Base-by-base conservation (phyloP, 2,329 filamentous ascomycete genomes). In the Fusarium algeriense region DNA sequence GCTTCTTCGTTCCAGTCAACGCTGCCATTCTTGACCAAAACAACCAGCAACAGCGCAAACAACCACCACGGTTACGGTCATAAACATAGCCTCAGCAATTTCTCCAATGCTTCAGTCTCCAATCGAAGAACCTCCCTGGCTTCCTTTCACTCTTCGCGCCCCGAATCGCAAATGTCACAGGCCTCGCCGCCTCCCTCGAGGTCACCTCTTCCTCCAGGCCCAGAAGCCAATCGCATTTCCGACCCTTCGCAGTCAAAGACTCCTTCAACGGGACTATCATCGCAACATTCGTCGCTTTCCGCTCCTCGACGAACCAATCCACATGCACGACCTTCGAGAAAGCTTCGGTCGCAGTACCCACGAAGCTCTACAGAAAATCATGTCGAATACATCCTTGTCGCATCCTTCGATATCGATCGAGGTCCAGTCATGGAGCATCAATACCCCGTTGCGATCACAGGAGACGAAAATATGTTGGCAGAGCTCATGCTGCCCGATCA, bases 371-470 rank as follows among this genome's bases (percentile, higher is more conserved):
- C 85, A 9, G 92, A 98, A 80, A 97, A 96, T 77, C 96, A 99
- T 91, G 96, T 99, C 82, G 96, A 99, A 80, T 99, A 98, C 79
- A 98, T 99, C 57, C 86, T 99, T 57, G 96, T 99, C 59, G 96
- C 96, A 7, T 97, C 94, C 5, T 99, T 99, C 82, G 94, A 98
- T 81, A 97, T 98, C 76, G 95, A 98, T 80, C 91, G 93, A 57
- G 96, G 96, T 6, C 95, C 95, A 49, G 91, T 98, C 75, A 98
- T 99, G 96, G 96, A 99, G 80, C 95, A 99, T 80, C 96, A 99
- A 79, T 99, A 95, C 79, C 96, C 96, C 0, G 91, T 93, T 44
- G 91, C 95, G 54, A 98, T 99, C 69, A 98, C 94, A 54, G 95
- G 96, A 35, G 95, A 99, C 79, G 96, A 99, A 83, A 92, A 97